Percentiles rank a stretch among this genome's conserved stretches.
Evolutionary conservation across 306 rosid genomes (phyloP).

Genomic region (Argentina anserina): DNA sequence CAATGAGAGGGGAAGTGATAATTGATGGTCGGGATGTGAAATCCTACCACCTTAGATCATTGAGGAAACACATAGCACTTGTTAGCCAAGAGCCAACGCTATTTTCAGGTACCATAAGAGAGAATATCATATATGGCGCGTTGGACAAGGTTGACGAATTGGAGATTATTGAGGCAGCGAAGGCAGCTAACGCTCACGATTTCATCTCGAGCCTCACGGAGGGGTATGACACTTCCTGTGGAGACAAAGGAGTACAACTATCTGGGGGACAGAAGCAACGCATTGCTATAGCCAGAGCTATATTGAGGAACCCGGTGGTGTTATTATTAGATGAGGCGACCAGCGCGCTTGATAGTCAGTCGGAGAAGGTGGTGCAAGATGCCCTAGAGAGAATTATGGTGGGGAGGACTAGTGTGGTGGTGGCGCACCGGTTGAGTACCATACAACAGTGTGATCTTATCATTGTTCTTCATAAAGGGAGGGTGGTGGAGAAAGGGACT

Average conservation of each 20-base stretch:
- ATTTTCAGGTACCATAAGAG: slow-evolving; percentile 65
- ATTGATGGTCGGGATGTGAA: slow-evolving; percentile 60
- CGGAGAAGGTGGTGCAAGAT: slow-evolving; percentile 79
- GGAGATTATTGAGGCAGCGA: slow-evolving; percentile 66
- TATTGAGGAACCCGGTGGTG: slow-evolving; percentile 59
- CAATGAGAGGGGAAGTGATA: slow-evolving; percentile 45
- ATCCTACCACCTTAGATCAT: slow-evolving; percentile 46
- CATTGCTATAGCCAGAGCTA: slow-evolving; percentile 82
- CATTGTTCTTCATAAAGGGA: slow-evolving; percentile 74
- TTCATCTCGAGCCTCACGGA: slow-evolving; percentile 64
- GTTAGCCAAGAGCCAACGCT: slow-evolving; percentile 86
- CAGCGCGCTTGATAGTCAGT: slow-evolving; percentile 74
- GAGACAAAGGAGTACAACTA: slow-evolving; percentile 70
- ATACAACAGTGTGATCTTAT: slow-evolving; percentile 66
- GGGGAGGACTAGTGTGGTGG: slow-evolving; percentile 86
- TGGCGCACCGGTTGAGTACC: slow-evolving; percentile 84
- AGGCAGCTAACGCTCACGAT: slow-evolving; percentile 72
- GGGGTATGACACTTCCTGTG: slow-evolving; percentile 73
- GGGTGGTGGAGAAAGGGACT: slow-evolving; percentile 66
- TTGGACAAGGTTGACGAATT: slow-evolving; percentile 33
- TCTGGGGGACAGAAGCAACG: slow-evolving; percentile 92
- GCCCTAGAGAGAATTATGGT: slow-evolving; percentile 79
- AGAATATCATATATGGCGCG: slow-evolving; percentile 63
- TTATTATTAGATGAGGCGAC: slow-evolving; percentile 78
- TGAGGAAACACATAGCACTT: slow-evolving; percentile 65